phyloP scores from a whole-genome alignment of 495 filamentous ascomycete species.

The Neurospora sp. region DNA sequence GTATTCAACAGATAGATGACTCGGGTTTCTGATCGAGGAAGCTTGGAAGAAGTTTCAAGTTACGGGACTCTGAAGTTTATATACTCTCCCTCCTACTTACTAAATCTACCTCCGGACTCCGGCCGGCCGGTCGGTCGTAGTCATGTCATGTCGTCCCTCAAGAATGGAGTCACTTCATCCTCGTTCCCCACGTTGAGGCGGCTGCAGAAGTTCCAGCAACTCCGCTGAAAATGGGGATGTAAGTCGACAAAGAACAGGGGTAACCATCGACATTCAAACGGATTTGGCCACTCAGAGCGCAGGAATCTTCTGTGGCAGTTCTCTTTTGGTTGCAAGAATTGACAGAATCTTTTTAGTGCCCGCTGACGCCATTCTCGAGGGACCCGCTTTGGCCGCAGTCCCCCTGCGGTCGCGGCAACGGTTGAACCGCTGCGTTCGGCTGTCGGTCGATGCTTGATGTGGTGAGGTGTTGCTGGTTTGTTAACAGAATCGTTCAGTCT shows the following conservation, averaged over 20 bases:
- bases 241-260: neutral
- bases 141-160: neutral
- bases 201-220: neutral
- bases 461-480: neutral
- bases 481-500: neutral
- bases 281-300: neutral
- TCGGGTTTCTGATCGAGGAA: neutral
- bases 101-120: neutral
- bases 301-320: neutral
- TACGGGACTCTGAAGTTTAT: neutral
- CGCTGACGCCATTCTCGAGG: constrained; percentile 20
- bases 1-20: neutral
- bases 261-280: neutral
- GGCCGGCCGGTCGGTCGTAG: neutral
- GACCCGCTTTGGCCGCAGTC: constrained; percentile 1
- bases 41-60: neutral
- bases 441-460: neutral
- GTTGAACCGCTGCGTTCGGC: neutral
- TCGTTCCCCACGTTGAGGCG: neutral
- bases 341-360: constrained; percentile 9
- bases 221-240: neutral
- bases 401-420: neutral
- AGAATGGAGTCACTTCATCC: neutral
- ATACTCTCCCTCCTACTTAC: neutral
- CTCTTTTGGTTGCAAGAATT: neutral